Evolutionary conservation across 345 rosid genomes (phyloP).

Genomic region (Citrus medica): DNA sequence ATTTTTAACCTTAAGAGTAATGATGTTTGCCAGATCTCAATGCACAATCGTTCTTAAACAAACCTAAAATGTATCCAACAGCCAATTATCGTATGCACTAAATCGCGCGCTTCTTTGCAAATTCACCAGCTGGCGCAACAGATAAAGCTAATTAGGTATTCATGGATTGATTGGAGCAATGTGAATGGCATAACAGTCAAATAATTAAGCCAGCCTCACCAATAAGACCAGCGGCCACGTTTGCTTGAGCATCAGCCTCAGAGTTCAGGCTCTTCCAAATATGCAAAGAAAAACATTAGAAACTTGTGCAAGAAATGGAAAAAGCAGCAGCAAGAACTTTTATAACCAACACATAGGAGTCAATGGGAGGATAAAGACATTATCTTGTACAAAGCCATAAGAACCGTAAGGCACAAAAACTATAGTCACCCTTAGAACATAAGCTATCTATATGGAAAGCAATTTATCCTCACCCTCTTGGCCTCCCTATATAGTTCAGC

Average conservation of each 20-base stretch:
- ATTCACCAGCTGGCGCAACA: constrained; percentile 45
- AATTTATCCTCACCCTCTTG: constrained; percentile 33
- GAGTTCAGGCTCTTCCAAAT: constrained; percentile 47
- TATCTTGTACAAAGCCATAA: neutral
- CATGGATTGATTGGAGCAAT: neutral
- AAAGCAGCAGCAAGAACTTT: neutral
- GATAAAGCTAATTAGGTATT: constrained; percentile 1
- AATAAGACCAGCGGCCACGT: constrained; percentile 51
- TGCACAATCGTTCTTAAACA: neutral
- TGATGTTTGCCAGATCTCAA: neutral
- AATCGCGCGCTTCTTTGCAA: constrained; percentile 36
- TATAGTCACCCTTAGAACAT: constrained; percentile 63
- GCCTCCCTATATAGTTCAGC: constrained; percentile 45
- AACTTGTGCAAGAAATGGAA: neutral
- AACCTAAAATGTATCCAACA: constrained; percentile 20
- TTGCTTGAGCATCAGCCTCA: constrained; percentile 84
- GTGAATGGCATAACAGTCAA: neutral
- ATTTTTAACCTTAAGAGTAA: constrained; percentile 1
- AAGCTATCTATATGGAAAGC: constrained; percentile 51
- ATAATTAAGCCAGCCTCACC: constrained; percentile 13
- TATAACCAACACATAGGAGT: neutral
- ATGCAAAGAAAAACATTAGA: constrained; percentile 15
- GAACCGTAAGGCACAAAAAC: neutral
- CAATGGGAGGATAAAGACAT: neutral
- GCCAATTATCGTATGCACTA: constrained; percentile 7